These are phyloP conservation scores for Skeletonema grethae DNA, from an alignment of 108 stramenopile species.

Conservation along the genomic window DNA sequence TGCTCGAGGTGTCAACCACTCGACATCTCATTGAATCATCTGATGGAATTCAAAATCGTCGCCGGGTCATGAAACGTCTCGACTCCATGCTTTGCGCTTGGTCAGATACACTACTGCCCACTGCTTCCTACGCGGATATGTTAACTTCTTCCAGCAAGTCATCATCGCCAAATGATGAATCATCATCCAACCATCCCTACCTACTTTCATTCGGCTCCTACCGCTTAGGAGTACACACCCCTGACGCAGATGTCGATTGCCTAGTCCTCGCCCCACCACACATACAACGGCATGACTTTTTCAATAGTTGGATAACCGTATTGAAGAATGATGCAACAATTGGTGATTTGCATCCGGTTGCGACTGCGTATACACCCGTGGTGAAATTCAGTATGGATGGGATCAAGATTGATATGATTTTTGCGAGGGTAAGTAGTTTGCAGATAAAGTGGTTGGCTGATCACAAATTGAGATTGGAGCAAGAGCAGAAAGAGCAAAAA, in stretches of 20 bases:
- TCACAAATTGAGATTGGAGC: background rate
- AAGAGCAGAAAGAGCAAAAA: background rate
- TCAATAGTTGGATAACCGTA: constrained; percentile 53
- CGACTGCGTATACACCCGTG: constrained; percentile 75
- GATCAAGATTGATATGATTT: constrained; percentile 75
- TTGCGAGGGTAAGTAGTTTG: constrained; percentile 51
- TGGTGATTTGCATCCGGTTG: constrained; percentile 63
- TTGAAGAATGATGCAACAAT: constrained; percentile 44
- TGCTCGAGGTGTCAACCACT: constrained; percentile 18
- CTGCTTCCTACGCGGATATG: background rate
- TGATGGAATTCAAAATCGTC: constrained; percentile 28
- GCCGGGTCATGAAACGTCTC: constrained; percentile 35
- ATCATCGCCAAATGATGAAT: background rate
- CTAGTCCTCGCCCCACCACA: constrained; percentile 59
- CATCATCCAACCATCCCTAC: background rate
- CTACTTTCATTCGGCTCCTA: constrained; percentile 69
- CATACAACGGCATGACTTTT: constrained; percentile 64
- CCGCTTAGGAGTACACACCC: constrained; percentile 71
- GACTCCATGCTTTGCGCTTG: constrained; percentile 29
- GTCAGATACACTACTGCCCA: constrained; percentile 9
- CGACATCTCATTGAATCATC: constrained; percentile 34
- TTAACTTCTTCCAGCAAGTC: background rate
- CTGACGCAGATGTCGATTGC: constrained; percentile 73
- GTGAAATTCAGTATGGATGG: constrained; percentile 71
- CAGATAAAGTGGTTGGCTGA: background rate